phyloP scores from a whole-genome alignment of 75 land plant genomes.

The Picea sitchensis region DNA sequence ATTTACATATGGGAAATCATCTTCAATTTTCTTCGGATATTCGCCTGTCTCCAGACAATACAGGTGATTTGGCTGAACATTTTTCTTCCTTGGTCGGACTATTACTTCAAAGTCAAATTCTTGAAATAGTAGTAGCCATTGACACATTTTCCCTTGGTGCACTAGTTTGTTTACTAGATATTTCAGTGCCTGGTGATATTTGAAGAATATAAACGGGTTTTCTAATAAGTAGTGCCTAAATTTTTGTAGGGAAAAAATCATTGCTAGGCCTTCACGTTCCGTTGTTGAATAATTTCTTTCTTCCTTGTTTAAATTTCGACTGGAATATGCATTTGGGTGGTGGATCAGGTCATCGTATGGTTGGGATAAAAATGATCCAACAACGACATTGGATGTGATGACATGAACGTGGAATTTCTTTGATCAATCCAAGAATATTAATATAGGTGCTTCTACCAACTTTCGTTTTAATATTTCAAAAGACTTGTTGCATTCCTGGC shows the following conservation, averaged over 20 bases:
- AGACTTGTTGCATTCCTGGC: neutral
- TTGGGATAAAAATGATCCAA: neutral
- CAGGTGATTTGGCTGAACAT: neutral
- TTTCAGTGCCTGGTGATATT: conserved; percentile 12
- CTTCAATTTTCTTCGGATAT: neutral
- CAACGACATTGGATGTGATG: neutral
- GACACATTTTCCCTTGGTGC: neutral
- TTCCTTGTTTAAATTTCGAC: neutral
- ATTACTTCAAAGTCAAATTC: neutral
- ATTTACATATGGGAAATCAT: neutral
- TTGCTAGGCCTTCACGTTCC: conserved; percentile 1
- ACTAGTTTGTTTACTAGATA: conserved; percentile 12
- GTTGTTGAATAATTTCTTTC: conserved; percentile 18
- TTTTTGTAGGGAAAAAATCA: conserved; percentile 10
- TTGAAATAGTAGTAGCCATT: neutral
- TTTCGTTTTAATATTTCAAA: neutral
- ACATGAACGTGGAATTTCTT: neutral
- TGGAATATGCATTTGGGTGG: neutral
- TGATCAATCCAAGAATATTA: neutral
- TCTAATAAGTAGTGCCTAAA: conserved; percentile 12
- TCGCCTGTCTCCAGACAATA: neutral
- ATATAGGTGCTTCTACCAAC: neutral
- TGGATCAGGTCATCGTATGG: neutral
- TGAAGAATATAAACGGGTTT: conserved; percentile 4
- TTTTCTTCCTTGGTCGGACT: neutral